phyloP scores from a whole-genome alignment of 192 early-diverging fungal genomes.

The Coemansia sp. region DNA sequence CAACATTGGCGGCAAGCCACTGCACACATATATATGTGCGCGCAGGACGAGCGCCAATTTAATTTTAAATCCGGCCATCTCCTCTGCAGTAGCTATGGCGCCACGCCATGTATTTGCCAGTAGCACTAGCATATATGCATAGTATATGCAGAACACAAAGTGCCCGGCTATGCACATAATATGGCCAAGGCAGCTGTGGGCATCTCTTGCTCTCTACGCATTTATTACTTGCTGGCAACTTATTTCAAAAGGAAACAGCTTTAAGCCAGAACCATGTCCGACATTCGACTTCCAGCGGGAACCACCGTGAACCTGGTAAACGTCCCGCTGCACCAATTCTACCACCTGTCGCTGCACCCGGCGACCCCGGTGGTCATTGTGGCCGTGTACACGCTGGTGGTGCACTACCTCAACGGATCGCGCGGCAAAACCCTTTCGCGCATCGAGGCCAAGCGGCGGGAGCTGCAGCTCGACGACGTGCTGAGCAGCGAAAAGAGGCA shows the following conservation, averaged over 20 bases:
- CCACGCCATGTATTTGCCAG: conserved; percentile 1
- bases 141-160: too few species aligned
- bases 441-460: conserved; percentile 40
- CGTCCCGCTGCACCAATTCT: conserved; percentile 70
- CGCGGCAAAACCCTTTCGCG: conserved; percentile 31
- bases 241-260: neutral
- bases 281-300: conserved; percentile 44
- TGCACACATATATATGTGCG: neutral
- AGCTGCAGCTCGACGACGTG: conserved; percentile 16
- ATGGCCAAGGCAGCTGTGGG: neutral
- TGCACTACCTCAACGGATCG: conserved; percentile 36
- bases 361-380: conserved; percentile 64
- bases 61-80: too few species aligned
- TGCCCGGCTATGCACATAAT: too few species aligned
- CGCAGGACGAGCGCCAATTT: neutral
- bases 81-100: neutral
- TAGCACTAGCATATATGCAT: neutral
- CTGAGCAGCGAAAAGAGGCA: conserved; percentile 1
- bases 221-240: conserved; percentile 1
- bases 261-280: conserved; percentile 15
- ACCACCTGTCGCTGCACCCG: conserved; percentile 68
- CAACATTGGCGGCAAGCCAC: conserved; percentile 1
- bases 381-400: conserved; percentile 56
- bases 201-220: neutral
- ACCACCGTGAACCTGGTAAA: conserved; percentile 55